These are phyloP conservation scores for Medicago arabica DNA, from an alignment of 306 rosid species.

Conservation along the genomic window DNA sequence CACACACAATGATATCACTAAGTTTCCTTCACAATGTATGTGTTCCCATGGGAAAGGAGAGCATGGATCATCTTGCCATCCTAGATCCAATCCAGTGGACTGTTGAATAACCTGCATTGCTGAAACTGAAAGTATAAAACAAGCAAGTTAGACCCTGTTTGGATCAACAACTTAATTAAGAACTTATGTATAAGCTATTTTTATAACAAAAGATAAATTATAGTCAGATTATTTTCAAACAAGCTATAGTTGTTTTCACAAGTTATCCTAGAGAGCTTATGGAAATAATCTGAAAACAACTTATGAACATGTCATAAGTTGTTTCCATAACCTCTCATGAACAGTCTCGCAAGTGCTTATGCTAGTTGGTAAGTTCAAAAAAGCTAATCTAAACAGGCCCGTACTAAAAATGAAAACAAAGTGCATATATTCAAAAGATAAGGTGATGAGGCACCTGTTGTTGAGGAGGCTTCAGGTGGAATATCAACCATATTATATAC, in stretches of 20 bases:
- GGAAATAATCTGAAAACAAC: no score
- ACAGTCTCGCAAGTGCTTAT: no score
- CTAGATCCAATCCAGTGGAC: conserved; percentile 78
- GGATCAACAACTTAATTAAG: not conserved
- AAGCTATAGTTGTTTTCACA: not conserved
- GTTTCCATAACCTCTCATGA: no score
- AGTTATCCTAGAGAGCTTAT: no score
- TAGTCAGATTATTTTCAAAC: not conserved
- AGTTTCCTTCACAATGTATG: conserved; percentile 79
- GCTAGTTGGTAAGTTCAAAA: no score
- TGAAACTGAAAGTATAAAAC: conserved; percentile 63
- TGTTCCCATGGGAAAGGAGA: conserved; percentile 80
- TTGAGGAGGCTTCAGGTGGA: conserved; percentile 84
- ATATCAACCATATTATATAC: conserved; percentile 75
- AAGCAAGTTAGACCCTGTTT: conserved; percentile 19
- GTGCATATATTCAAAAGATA: not conserved
- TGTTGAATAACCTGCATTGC: conserved; percentile 88
- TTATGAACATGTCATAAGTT: no score
- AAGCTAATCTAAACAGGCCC: no score
- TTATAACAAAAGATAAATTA: no score
- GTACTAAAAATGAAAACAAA: not conserved
- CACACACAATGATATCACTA: conserved; percentile 77
- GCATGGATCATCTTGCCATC: conserved; percentile 98
- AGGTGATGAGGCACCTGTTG: conserved; percentile 68
- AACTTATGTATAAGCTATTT: not conserved